Evolutionary conservation across 176 grass and related monocot species (phyloP).

Genomic region (Miscanthus lutarioriparius): DNA sequence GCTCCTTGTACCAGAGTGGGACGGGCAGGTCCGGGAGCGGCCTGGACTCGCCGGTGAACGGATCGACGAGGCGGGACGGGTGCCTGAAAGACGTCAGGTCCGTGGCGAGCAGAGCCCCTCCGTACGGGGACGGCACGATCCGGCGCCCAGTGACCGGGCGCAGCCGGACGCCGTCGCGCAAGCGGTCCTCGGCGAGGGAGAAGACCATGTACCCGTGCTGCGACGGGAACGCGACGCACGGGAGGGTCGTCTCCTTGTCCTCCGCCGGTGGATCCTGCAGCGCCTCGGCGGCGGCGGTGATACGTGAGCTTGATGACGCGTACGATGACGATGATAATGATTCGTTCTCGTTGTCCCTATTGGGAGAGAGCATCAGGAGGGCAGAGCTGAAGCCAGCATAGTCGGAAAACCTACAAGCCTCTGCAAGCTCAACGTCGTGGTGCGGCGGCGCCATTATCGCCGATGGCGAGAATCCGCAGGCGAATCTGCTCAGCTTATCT

Average conservation of each 20-base stretch:
- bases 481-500: background rate
- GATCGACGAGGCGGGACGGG: conserved; percentile 24
- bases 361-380: background rate
- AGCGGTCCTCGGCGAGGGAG: background rate
- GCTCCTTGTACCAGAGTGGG: conserved; percentile 15
- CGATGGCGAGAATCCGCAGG: background rate
- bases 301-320: background rate
- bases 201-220: conserved; percentile 20
- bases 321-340: background rate
- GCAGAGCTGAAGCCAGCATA: background rate
- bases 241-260: background rate
- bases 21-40: conserved; percentile 40
- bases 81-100: conserved; percentile 19
- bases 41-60: conserved; percentile 29
- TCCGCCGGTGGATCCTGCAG: background rate
- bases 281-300: background rate
- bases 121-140: conserved; percentile 28
- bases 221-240: conserved; percentile 23
- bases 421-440: background rate
- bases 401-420: no score
- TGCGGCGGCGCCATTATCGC: background rate
- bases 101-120: conserved; percentile 11
- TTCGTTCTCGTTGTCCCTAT: background rate
- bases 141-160: background rate
- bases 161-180: background rate